Evolutionary conservation across 306 rosid species (phyloP).

Genomic region (Cucurbita argyrosperma): DNA sequence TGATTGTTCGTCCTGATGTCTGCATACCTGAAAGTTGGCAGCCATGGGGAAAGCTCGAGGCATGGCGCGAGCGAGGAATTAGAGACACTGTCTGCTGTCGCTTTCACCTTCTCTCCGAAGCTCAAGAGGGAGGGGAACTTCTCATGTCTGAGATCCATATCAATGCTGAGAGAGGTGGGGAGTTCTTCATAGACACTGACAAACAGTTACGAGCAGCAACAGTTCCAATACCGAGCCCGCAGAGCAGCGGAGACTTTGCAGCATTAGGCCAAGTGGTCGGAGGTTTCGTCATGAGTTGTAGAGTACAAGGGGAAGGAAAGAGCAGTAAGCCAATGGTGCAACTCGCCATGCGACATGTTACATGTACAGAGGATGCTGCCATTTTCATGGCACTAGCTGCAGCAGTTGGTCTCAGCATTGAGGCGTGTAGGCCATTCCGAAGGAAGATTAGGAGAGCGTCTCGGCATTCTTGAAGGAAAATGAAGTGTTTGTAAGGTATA

Average conservation of each 20-base stretch:
- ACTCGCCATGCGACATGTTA: constrained; percentile 74
- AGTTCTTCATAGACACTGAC: constrained; percentile 69
- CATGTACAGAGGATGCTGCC: constrained; percentile 85
- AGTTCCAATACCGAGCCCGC: constrained; percentile 77
- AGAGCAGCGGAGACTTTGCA: constrained; percentile 79
- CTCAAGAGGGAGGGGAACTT: constrained; percentile 54
- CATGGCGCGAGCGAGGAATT: constrained; percentile 85
- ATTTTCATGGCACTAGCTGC: constrained; percentile 94
- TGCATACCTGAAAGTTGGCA: constrained; percentile 77
- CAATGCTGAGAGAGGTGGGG: constrained; percentile 88
- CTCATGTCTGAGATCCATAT: constrained; percentile 66
- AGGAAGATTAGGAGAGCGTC: constrained; percentile 46
- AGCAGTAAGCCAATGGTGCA: constrained; percentile 64
- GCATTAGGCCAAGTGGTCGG: constrained; percentile 50
- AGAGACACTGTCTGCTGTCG: constrained; percentile 64
- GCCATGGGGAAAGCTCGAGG: constrained; percentile 97
- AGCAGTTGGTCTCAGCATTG: constrained; percentile 71
- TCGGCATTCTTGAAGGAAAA: constrained; percentile 18
- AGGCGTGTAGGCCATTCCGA: constrained; percentile 71
- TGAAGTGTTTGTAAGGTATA: not conserved
- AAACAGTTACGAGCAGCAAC: constrained; percentile 44
- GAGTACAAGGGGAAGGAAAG: constrained; percentile 88
- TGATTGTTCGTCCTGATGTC: constrained; percentile 70
- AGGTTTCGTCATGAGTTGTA: constrained; percentile 86
- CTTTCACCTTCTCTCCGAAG: constrained; percentile 66